These are phyloP conservation scores for Dryas octopetala DNA, from an alignment of 306 rosid species.

Conservation along the genomic window DNA sequence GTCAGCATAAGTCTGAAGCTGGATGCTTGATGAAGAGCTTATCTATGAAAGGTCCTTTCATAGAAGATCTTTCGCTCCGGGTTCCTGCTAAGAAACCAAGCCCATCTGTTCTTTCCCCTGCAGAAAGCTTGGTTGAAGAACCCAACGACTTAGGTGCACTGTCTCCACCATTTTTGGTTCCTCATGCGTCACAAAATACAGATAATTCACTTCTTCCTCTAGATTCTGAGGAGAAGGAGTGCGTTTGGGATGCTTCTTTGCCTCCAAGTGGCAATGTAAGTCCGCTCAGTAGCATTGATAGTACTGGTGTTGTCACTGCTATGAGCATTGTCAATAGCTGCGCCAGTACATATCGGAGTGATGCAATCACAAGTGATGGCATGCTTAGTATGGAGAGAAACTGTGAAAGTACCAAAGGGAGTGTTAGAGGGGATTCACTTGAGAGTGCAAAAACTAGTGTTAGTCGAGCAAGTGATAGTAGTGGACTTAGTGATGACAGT, in stretches of 20 bases:
- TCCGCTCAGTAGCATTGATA: slow-evolving; percentile 94
- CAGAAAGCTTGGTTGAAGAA: slow-evolving; percentile 66
- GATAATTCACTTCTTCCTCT: slow-evolving; percentile 61
- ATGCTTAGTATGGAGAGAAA: slow-evolving; percentile 90
- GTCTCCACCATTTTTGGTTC: slow-evolving; percentile 54
- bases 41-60: slow-evolving; percentile 75
- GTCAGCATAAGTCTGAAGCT: slow-evolving; percentile 69
- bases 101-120: slow-evolving; percentile 54
- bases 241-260: slow-evolving; percentile 99
- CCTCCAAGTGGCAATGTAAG: slow-evolving; percentile 99
- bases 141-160: slow-evolving; percentile 47
- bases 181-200: slow-evolving; percentile 65
- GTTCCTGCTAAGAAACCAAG: slow-evolving; percentile 64
- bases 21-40: slow-evolving; percentile 76
- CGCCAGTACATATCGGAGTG: slow-evolving; percentile 85
- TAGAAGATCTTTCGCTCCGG: slow-evolving; percentile 79
- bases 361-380: slow-evolving; percentile 74
- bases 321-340: slow-evolving; percentile 95
- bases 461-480: slow-evolving; percentile 90
- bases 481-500: slow-evolving; percentile 97
- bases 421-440: slow-evolving; percentile 90
- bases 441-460: slow-evolving; percentile 95
- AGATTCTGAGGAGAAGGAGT: slow-evolving; percentile 90
- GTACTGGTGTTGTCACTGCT: slow-evolving; percentile 82
- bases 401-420: slow-evolving; percentile 74